Evolutionary conservation across 2,329 filamentous ascomycete genomes (phyloP), one percentile per base, ranked within the genome.

Genomic region (Cytospora schulzeri): DNA sequence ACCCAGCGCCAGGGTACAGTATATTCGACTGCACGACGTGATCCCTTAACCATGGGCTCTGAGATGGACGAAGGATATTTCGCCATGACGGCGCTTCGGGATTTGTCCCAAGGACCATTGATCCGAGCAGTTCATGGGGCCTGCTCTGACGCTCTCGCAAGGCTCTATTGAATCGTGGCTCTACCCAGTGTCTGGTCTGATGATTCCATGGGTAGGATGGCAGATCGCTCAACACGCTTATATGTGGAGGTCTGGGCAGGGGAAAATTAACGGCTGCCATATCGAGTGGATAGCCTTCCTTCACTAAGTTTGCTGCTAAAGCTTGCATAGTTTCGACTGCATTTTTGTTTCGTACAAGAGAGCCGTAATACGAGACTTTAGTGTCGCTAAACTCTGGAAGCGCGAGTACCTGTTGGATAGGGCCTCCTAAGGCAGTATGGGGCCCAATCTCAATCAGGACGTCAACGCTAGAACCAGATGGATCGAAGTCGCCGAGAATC

Each of bases 161-260:
- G 1, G 75, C 72, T 15, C 72, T 72, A 45, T 73, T 77, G 3
- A 74, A 48, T 8, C 76, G 73, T 0, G 75, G 71, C 64, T 77
- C 75, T 26, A 70, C 71, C 78, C 78, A 81, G 65, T 78, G 77
- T 28, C 72, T 70, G 4, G 73, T 73, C n/a, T 73, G 72, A 67
- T 82, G 79, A 64, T 82, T 78, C 80, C 80, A 83, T 4, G 77
- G 76, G 66, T 83, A 83, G 2, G 71, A 71, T 5, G 81, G 80
- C 5, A 83, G 68, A 68, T 75, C 76, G 26, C 38, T 31, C 22
- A 56, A 29, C 9, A 38, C 17, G 6, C 31, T 33, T 9, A 51
- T 73, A 29, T 53, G 14, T 9, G 15, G 19, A 50, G 72, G 68
- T 57, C 69, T 69, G 12, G 73, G 68, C 29, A 70, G 68, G 1